A percentile compares a stretch with the other conserved stretches of the same genome.
Conservation (phyloP, 208 protist genomes). For the Wallacemonas collosoma region DNA sequence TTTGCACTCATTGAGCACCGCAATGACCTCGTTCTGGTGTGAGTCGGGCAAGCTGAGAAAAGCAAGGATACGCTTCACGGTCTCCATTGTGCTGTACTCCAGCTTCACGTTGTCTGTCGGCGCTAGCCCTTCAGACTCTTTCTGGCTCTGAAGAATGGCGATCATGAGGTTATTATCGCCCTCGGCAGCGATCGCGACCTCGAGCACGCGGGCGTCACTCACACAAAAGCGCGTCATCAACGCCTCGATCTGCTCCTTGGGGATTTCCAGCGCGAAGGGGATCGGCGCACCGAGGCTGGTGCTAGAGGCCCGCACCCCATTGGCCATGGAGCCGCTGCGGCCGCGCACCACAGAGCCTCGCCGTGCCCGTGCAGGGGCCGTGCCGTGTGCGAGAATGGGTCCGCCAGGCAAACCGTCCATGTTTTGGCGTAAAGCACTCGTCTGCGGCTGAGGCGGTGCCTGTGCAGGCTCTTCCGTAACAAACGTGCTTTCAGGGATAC, state of each 20-base stretch:
- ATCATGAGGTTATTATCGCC: constrained; percentile 65
- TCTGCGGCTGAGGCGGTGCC: neutral
- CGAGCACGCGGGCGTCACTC: constrained; percentile 43
- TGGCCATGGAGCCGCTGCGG: constrained; percentile 14
- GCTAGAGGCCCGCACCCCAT: neutral
- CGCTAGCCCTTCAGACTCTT: constrained; percentile 25
- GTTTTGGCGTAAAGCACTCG: neutral
- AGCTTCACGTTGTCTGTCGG: constrained; percentile 31
- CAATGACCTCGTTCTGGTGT: constrained; percentile 60
- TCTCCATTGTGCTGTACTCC: constrained; percentile 57
- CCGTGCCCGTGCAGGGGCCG: neutral
- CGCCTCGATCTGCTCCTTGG: constrained; percentile 48
- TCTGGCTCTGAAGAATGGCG: constrained; percentile 56
- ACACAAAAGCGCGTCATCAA: constrained; percentile 45
- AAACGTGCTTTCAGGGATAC: constrained; percentile 36
- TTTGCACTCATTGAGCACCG: constrained; percentile 60
- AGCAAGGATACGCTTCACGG: constrained; percentile 54
- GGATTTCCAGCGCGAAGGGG: constrained; percentile 35
- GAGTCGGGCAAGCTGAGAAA: constrained; percentile 48
- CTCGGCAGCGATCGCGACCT: constrained; percentile 58
- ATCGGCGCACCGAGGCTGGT: neutral
- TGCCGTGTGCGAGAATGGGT: neutral
- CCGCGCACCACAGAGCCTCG: constrained; percentile 16
- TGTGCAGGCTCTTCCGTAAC: neutral
- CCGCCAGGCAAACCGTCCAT: neutral